Base-by-base conservation (phyloP, 2,329 filamentous ascomycete genomes). In the Pseudogymnoascus destructans region DNA sequence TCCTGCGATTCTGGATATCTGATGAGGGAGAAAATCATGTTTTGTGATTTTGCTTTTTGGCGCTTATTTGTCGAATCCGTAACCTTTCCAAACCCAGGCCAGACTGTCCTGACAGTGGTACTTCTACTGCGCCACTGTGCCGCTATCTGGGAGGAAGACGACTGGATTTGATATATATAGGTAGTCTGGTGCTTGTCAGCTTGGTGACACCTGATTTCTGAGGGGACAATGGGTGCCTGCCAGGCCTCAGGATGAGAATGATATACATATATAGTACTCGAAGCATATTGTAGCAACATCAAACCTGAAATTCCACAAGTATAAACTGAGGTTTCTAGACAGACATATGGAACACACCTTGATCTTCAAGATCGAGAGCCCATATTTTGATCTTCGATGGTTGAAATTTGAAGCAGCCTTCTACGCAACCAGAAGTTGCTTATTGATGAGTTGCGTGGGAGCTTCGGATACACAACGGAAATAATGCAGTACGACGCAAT, bases 81-180 rank as follows among this genome's bases (percentile, higher is more conserved):
- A 27, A 49, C 40, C 40, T 49, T 49, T 49, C 40, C 40, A 49
- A 49, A 49, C 40, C 21, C 40, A 27, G 21, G 40, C 40, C 40
- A 49, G 40, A 49, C 27, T 49, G 21, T 49, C 40, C 40, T 49
- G 40, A 49, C 40, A 49, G 40, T 49, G 40, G 40, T 49, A 49
- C 40, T 23, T 23, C 38, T 19, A 46, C 38, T 46, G 38, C 38
- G 38, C 38, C 38, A 46, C 38, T 23, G 38, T 49, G 40, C 40
- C 21, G 40, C 40, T 49, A 56, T 58, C 21, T 57, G 15, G 40
- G 35, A 55, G 58, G 58, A 38, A 23, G 27, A 59, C n/a, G 55
- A 33, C 33, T n/a, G 11, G 35, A 42, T 59, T 57, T 40, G 25
- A 60, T 46, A 49, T 27, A 49, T 49, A 49, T 15, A 27, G 40